These are phyloP conservation scores for Boletellus deceptivus DNA, from an alignment of 1,284 basidiomycete genomes.

Conservation along the genomic window DNA sequence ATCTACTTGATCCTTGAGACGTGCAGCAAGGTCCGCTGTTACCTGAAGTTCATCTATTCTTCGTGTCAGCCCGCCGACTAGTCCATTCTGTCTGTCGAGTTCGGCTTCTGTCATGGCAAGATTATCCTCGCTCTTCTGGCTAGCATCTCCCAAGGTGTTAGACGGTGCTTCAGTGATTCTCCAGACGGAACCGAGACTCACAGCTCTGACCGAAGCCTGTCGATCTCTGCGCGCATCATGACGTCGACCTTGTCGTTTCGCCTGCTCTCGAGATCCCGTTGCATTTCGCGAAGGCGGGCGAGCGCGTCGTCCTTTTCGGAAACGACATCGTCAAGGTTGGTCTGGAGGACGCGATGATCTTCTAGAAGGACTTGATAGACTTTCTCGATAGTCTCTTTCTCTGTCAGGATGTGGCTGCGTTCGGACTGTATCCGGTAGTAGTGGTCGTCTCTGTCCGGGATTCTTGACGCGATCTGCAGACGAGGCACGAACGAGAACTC, in stretches of 20 bases:
- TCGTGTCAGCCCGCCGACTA: conserved; percentile 71
- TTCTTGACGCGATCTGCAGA: conserved; percentile 11
- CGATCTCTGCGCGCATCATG: conserved; percentile 74
- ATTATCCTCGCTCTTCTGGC: conserved; percentile 89
- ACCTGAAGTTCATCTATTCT: conserved; percentile 82
- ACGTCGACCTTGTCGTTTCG: conserved; percentile 68
- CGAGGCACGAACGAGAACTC: conserved; percentile 28
- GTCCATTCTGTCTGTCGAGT: conserved; percentile 69
- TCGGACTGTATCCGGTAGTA: conserved; percentile 83
- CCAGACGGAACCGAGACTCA: conserved; percentile 42
- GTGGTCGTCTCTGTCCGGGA: conserved; percentile 66
- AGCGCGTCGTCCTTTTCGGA: conserved; percentile 74
- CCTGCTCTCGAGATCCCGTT: conserved; percentile 55
- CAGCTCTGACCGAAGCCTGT: conserved; percentile 76
- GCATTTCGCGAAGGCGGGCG: conserved; percentile 54
- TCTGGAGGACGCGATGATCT: conserved; percentile 72
- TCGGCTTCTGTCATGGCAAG: conserved; percentile 76
- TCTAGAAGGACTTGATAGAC: conserved; percentile 74
- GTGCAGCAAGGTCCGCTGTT: conserved; percentile 73
- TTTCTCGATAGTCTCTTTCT: conserved; percentile 81
- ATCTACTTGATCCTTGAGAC: conserved; percentile 91
- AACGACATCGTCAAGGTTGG: conserved; percentile 62
- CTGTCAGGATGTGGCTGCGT: conserved; percentile 65
- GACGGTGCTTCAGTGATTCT: conserved; percentile 8
- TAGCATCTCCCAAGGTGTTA: conserved; percentile 43